Conservation (phyloP, 2,329 filamentous ascomycete species). For the Fusarium sp. region DNA sequence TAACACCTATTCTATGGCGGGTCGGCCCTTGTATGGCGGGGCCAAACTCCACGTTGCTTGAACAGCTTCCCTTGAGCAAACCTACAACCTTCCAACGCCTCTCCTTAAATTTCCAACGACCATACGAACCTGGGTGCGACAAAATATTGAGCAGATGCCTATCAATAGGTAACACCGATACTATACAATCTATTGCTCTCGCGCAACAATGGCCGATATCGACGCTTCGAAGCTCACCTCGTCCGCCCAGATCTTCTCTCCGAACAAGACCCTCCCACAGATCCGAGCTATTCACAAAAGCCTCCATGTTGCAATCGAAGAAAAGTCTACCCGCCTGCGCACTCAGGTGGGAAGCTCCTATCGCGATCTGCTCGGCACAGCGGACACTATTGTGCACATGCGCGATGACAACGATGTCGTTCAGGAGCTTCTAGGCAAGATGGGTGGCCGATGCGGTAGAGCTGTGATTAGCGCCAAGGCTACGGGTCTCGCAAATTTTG, state of each 20-base stretch:
- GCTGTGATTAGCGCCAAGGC: constrained; percentile 74
- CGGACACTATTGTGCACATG: constrained; percentile 94
- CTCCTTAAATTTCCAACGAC: constrained; percentile 10
- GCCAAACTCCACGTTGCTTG: constrained; percentile 44
- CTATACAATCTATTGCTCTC: neutral
- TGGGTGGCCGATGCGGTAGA: constrained; percentile 83
- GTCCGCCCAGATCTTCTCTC: constrained; percentile 65
- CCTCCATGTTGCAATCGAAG: constrained; percentile 68
- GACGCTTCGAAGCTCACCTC: constrained; percentile 61
- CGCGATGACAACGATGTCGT: constrained; percentile 79
- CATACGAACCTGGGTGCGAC: neutral
- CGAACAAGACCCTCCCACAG: constrained; percentile 68
- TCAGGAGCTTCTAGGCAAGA: constrained; percentile 75
- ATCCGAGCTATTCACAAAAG: constrained; percentile 71
- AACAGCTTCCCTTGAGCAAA: constrained; percentile 25
- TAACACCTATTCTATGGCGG: neutral
- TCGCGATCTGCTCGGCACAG: constrained; percentile 88
- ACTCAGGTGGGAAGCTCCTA: constrained; percentile 77
- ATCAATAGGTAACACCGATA: neutral
- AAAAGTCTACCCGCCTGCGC: constrained; percentile 70
- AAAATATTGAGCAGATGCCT: constrained; percentile 22
- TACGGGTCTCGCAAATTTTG: constrained; percentile 63
- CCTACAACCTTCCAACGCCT: constrained; percentile 1
- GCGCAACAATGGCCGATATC: constrained; percentile 52
- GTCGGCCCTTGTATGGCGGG: constrained; percentile 31